phyloP scores from a whole-genome alignment of 176 grass and related monocot genomes.

The Canna indica region DNA sequence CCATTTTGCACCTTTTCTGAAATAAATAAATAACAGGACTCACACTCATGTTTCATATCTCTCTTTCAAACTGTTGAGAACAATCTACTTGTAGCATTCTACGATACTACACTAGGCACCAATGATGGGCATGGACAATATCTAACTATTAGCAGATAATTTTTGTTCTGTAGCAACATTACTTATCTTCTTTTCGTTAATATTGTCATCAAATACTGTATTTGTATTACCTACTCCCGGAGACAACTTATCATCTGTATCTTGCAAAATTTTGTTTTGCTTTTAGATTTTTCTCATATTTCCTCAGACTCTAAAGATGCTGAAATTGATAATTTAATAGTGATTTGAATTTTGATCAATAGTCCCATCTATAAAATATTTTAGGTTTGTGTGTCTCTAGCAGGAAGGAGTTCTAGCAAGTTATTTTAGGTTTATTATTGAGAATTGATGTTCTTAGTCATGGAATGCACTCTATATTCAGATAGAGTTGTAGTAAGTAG shows the following conservation, averaged over 20 bases:
- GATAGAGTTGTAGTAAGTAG: no score
- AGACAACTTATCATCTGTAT: not conserved
- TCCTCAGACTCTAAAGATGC: not conserved
- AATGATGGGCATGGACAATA: not conserved
- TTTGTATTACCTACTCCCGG: not conserved
- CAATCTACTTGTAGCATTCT: not conserved
- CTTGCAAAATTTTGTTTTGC: not conserved
- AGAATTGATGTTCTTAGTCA: no score
- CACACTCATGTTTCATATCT: no score
- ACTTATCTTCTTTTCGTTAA: no score
- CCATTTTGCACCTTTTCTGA: not conserved
- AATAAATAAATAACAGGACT: not conserved
- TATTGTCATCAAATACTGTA: no score
- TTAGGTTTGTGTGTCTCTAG: no score
- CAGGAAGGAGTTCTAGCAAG: not conserved
- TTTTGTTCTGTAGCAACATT: no score
- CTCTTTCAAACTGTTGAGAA: not conserved
- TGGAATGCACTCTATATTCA: no score
- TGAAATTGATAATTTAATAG: not conserved
- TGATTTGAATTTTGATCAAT: not conserved
- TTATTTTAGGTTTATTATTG: not conserved
- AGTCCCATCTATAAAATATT: no score
- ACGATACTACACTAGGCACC: not conserved
- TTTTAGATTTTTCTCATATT: not conserved
- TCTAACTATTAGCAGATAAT: no score